phyloP scores from a whole-genome alignment of 345 rosid genomes.

The Eucalyptus cloeziana region DNA sequence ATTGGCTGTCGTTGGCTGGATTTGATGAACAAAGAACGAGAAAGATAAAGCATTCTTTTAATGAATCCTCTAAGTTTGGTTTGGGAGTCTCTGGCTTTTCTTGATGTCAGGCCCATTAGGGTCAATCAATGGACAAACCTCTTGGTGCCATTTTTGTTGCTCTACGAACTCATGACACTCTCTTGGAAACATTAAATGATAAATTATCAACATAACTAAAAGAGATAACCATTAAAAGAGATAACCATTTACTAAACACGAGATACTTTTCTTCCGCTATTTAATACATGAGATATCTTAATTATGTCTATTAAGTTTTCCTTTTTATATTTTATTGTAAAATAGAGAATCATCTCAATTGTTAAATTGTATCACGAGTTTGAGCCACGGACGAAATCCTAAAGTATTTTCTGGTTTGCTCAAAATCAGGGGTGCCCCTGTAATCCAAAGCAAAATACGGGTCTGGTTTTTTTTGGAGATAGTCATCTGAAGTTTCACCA shows the following conservation, averaged over 20 bases:
- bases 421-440: not conserved
- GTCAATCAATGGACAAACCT: not conserved
- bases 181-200: not conserved
- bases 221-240: fast-evolving
- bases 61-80: not conserved
- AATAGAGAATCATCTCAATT: no score
- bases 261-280: fast-evolving
- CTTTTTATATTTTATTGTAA: no score
- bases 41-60: not conserved
- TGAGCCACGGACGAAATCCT: not conserved
- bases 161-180: not conserved
- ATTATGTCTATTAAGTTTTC: fast-evolving
- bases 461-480: not conserved
- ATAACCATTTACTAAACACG: fast-evolving
- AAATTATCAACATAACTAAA: fast-evolving
- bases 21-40: not conserved
- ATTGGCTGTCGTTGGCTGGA: not conserved
- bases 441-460: not conserved
- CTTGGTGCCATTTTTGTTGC: not conserved
- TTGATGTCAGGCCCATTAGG: not conserved
- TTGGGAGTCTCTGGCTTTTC: not conserved
- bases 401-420: not conserved
- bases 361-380: no score
- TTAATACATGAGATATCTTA: no score
- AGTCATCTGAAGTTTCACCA: not conserved